Evolutionary conservation across 2,329 filamentous ascomycete species (phyloP).

Genomic region (Fusarium sambucinum): DNA sequence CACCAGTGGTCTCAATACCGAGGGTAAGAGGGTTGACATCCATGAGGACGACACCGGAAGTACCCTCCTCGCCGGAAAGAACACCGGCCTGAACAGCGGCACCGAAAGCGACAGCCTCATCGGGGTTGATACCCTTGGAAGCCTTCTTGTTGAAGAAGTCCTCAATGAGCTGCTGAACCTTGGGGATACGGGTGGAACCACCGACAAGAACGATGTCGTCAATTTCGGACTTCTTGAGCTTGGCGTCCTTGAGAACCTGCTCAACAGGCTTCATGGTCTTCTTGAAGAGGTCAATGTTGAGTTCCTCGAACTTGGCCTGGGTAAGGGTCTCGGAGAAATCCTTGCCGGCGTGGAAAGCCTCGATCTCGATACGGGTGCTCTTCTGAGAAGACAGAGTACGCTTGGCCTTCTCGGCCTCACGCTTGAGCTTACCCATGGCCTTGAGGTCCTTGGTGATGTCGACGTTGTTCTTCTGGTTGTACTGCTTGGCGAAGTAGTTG

Average conservation of each 20-base stretch:
- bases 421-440: constrained; percentile 99
- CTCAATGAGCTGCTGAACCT: constrained; percentile 94
- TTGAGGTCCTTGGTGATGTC: constrained; percentile 95
- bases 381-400: constrained; percentile 95
- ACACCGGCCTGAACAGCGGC: constrained; percentile 98
- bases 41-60: constrained; percentile 88
- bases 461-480: constrained; percentile 98
- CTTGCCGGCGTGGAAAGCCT: constrained; percentile 95
- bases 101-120: constrained; percentile 98
- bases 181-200: constrained; percentile 99
- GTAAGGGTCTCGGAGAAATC: constrained; percentile 99
- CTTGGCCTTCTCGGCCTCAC: constrained; percentile 99
- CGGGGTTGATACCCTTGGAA: constrained; percentile 99
- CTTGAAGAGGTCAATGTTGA: constrained; percentile 99
- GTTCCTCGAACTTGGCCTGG: constrained; percentile 98
- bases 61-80: constrained; percentile 87
- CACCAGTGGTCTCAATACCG: constrained; percentile 96
- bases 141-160: constrained; percentile 98
- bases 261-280: constrained; percentile 99
- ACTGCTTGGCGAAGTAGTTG: constrained; percentile 94
- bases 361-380: constrained; percentile 94
- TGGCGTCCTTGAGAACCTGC: constrained; percentile 98
- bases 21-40: constrained; percentile 97
- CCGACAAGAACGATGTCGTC: constrained; percentile 98
- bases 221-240: constrained; percentile 94